Base-by-base conservation (phyloP, 495 filamentous ascomycete species). In the Cercophora sp. region DNA sequence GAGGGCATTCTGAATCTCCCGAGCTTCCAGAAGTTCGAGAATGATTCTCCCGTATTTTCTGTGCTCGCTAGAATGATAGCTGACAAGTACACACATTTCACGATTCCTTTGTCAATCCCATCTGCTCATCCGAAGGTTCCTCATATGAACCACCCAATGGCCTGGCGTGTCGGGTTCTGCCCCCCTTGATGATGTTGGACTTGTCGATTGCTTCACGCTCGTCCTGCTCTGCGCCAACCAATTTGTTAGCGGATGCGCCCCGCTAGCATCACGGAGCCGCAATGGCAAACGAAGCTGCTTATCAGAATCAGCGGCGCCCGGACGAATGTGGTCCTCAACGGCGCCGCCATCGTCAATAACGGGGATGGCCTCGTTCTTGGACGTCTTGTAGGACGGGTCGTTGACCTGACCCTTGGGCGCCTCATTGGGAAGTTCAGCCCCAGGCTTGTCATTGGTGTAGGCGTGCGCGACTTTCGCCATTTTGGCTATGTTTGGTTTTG, bases 201-300 rank as follows among this genome's bases (percentile, higher is more conserved):
- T 68, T 57, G 34, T 83, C 73, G 19, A 83, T 79, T 2, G 77
- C 79, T 19, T 81, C 78, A 1, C 57, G 56, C 1, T 82, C 80
- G 54, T 83, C 80, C 6, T 63, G 64, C 19, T 61, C 80, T 81
- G 45, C 41, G 5, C 9, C 25, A 26, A 35, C 43, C 27, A 51
- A 19, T 20, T 25, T 19, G 15, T 26, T 15, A 57, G 32, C 23
- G 26, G 48, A 11, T n/a, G 23, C 8, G 26, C 46, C 64, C n/a
- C n/a, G n/a, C n/a, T n/a, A n/a, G n/a, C n/a, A n/a, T n/a, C n/a
- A n/a, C n/a, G n/a, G n/a, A n/a, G n/a, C n/a, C n/a, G n/a, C n/a
- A n/a, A n/a, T n/a, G n/a, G n/a, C 69, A 27, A 67, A 83, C 80
- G 69, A 3, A 85, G 58, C 25, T 73, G 67, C 51, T 71, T 64